Evolutionary conservation across 1,284 basidiomycete genomes (phyloP), one percentile per base, ranked within the genome.

Genomic region (Rhodofomes roseus): DNA sequence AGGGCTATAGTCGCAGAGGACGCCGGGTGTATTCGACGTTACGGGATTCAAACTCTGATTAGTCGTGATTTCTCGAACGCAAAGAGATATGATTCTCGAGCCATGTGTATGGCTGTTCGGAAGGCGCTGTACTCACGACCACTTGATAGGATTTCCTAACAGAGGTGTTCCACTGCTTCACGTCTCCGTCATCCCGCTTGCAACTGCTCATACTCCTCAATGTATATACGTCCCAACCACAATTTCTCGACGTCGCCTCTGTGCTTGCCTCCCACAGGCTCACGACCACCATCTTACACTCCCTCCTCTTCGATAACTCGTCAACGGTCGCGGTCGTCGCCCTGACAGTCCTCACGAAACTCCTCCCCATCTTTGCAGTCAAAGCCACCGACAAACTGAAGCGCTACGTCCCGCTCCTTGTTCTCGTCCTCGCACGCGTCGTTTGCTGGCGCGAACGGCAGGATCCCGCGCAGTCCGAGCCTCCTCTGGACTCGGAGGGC

Each of bases 281-380:
- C 55, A 81, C 88, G 73, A 73, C 75, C 20, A 84, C 79, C 63
- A 69, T 93, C 22, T 69, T 90, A 2, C 71, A 80, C 53, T 91
- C 86, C 1, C 77, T 92, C 27, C 73, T 87, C 31, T 75, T 90
- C 62, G 90, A 93, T 69, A 84, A 83, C 60, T 91, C 89, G 29
- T 84, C 89, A 8, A 90, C 86, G 1, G 76, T 81, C 27, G 87
- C 85, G 64, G 83, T 82, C 2, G 79, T 87, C 54, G 84, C 79
- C 7, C 74, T 91, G 43, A 81, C 80, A 0, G 76, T 88, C 8
- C 68, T 92, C 22, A 81, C 85, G 60, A 91, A 89, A 71, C 70
- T 90, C 5, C 75, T 93, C n/a, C 90, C 90, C 25, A 79, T 86
- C 34, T 78, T 91, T 59, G 90, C 90, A 4, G 82, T 87, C 4